Base-by-base conservation (phyloP, 495 filamentous ascomycete genomes). In the Trypethelium eluteriae region DNA sequence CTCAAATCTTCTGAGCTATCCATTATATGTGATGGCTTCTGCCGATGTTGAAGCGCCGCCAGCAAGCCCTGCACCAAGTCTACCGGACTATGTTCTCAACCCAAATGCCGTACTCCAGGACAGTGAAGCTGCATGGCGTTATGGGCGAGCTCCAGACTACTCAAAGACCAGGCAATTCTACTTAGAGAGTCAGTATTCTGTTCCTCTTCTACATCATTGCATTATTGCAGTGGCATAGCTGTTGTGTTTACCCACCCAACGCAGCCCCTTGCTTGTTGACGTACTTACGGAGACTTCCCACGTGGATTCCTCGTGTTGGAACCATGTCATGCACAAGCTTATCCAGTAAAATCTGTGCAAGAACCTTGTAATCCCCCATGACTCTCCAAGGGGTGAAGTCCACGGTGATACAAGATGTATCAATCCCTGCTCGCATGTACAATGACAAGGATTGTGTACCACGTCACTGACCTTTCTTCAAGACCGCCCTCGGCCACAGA, bases 81-180 rank as follows among this genome's bases (percentile, higher is more conserved):
- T 85, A 47, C 85, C 85, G 10, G 86, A 89, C 73, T 87, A 86
- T 68, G 76, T 88, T 56, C 75, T 81, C 4, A 81, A 86, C 67
- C 79, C 82, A 10, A 81, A 88, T 70, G 85, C 84, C 10, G 84
- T 86, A 41, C 73, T 86, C 56, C 80, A 79, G 57, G 85, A 88
- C 70, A 62, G 63, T 18, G 71, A 73, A 0, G 80, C 79, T 7
- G 75, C 78, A 16, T 89, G 86, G 86, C 78, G 86, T 49, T 81
- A 87, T 74, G 83, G 83, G 10, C 74, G 70, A 47, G 76, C 83
- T 2, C 86, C 86, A 0, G 82, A 87, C 72, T 89, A 88, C 76
- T 77, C 76, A 47, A 84, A 83, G 63, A 88, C 85, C 0, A 75
- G 85, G 14, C 76, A 74, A 73, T 74, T 80, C 69, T 80, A 81